A percentile compares a stretch with the other conserved stretches of the same genome.
These are phyloP conservation scores for Chlorella sp. DNA, from an alignment of 139 green algal species.

Conservation along the genomic window DNA sequence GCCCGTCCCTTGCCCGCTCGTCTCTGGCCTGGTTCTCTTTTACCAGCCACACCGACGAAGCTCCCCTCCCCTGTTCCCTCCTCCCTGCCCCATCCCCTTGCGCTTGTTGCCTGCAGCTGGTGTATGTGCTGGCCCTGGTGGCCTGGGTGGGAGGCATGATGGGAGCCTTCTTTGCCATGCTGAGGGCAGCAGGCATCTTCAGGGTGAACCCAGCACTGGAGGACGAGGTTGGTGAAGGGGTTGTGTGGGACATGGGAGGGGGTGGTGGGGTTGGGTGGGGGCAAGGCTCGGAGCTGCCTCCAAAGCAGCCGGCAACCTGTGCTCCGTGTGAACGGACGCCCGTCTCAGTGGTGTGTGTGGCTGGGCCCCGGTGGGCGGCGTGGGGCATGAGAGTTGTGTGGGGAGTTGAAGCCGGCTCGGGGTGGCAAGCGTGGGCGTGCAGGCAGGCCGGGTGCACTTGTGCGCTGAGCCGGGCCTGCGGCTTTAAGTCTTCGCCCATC, in stretches of 20 bases:
- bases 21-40: background rate
- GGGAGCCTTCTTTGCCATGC: constrained; percentile 70
- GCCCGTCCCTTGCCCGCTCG: too few species aligned
- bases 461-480: too few species aligned
- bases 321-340: too few species aligned
- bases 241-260: background rate
- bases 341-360: background rate
- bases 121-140: constrained; percentile 66
- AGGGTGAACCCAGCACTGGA: constrained; percentile 52
- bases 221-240: constrained; percentile 12
- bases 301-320: too few species aligned
- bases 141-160: constrained; percentile 72
- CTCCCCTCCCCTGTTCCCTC: background rate
- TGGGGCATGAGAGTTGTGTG: too few species aligned
- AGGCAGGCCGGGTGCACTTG: too few species aligned
- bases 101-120: background rate
- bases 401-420: too few species aligned
- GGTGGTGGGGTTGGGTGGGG: background rate
- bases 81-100: background rate
- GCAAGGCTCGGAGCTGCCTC: background rate
- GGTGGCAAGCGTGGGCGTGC: too few species aligned
- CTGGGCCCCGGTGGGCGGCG: too few species aligned
- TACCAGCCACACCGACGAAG: background rate
- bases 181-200: constrained; percentile 72
- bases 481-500: too few species aligned